Base-by-base conservation (phyloP, 108 stramenopile genomes). In the Conticribra guillardii region DNA sequence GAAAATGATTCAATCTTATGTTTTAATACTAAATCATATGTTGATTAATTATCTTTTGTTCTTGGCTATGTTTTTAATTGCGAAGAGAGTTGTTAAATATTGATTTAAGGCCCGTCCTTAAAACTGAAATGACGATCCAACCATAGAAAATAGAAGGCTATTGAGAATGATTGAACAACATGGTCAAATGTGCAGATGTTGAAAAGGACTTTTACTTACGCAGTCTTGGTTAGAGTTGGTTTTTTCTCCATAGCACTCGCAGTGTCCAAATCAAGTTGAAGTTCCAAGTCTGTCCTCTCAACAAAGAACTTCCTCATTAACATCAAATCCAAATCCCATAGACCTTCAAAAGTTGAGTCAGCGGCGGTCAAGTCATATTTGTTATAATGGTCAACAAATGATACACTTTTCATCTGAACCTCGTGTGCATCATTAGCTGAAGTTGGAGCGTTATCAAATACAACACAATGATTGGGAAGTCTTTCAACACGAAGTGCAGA, bases 401-500 rank as follows among this genome's bases (percentile, higher is more conserved):
- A 67, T 16, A 93, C 83, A 61, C 79, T 81, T 54, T 86, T 84
- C 92, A 90, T 90, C n/a, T 80, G 75, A 15, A 84, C 73, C 24
- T 90, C 89, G 53, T 85, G 89, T 5, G 88, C 89, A 11, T 79
- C 83, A 9, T 53, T 74, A 17, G 82, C 70, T 8, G 85, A 80
- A 18, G 55, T 29, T 0, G 92, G 89, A 48, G 81, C 87, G 45
- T 83, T 72, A 66, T 90, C 92, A 55, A 93, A 90, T 4, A 88
- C 80, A 29, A 90, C 74, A 59, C 92, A 93, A 49, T 85, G 82
- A 50, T 90, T 88, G 7, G 92, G 89, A 23, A 87, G 84, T 63
- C 83, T 69, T 55, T 89, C 88, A 22, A 87, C 63, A n/a, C 89
- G 81, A 21, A 93, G 47, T 15, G 87, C 70, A 5, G 74, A 85